phyloP scores from a whole-genome alignment of 2,329 filamentous ascomycete genomes.

The Diaporthe sp. region DNA sequence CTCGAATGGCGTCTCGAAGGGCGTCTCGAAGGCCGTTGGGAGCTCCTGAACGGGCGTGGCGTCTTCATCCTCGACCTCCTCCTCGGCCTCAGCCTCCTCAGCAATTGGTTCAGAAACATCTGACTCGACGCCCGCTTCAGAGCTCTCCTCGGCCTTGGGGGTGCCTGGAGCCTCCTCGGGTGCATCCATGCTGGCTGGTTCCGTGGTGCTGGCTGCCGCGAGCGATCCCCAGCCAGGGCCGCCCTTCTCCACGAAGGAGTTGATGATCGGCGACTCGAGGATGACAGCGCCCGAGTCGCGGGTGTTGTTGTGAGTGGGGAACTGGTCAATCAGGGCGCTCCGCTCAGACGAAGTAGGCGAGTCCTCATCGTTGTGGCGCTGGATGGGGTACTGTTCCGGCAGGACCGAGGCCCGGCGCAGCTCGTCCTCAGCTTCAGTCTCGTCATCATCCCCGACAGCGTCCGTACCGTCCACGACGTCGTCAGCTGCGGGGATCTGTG shows the following conservation, averaged over 20 bases:
- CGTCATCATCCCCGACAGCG: not conserved
- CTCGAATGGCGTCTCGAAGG: slow-evolving; percentile 23
- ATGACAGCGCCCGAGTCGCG: slow-evolving; percentile 26
- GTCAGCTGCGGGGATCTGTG: not conserved
- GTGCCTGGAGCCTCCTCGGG: not conserved
- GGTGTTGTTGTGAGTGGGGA: not conserved
- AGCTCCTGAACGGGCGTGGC: not conserved
- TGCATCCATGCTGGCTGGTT: not conserved
- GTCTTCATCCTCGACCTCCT: not conserved
- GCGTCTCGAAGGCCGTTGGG: not conserved
- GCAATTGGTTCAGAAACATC: not conserved
- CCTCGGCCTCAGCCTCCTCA: not conserved
- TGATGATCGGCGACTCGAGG: slow-evolving; percentile 17
- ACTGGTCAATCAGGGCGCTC: not conserved
- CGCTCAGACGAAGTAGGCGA: not conserved
- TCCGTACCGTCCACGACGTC: not conserved
- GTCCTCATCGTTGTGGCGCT: slow-evolving; percentile 11
- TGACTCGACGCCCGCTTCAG: not conserved
- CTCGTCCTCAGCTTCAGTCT: not conserved
- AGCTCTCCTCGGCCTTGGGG: not conserved
- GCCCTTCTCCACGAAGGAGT: slow-evolving; percentile 8
- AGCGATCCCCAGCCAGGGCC: slow-evolving; percentile 6
- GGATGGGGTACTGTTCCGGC: not conserved
- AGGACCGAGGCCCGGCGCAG: not conserved
- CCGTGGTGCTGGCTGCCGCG: not conserved